A percentile compares a stretch with the other conserved stretches of the same genome.
Evolutionary conservation across 2,329 filamentous ascomycete species (phyloP).

Genomic region (Nigrospora osmanthi): DNA sequence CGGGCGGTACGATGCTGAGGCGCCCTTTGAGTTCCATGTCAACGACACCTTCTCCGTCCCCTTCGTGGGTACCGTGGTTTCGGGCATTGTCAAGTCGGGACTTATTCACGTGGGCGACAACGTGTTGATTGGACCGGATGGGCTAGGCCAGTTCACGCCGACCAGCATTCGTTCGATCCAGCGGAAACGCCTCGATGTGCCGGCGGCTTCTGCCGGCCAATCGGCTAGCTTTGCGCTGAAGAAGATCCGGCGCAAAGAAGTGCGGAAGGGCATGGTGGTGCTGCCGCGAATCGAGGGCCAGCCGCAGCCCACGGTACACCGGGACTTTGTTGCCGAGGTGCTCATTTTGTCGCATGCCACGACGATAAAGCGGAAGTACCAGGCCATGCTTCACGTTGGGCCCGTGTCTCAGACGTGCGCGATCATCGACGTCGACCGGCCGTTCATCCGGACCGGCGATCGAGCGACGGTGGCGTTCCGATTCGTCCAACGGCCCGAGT

Average conservation of each 20-base stretch:
- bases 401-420: slow-evolving; percentile 92
- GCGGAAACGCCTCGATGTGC: slow-evolving; percentile 83
- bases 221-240: slow-evolving; percentile 88
- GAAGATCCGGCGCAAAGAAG: slow-evolving; percentile 80
- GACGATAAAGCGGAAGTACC: slow-evolving; percentile 93
- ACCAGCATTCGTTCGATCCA: slow-evolving; percentile 91
- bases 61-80: slow-evolving; percentile 93
- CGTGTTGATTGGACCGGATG: slow-evolving; percentile 84
- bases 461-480: slow-evolving; percentile 90
- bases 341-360: slow-evolving; percentile 93
- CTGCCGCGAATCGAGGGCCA: slow-evolving; percentile 73
- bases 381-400: slow-evolving; percentile 96
- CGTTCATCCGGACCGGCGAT: slow-evolving; percentile 89
- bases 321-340: slow-evolving; percentile 78
- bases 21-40: slow-evolving; percentile 87
- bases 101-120: slow-evolving; percentile 86
- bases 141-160: slow-evolving; percentile 78
- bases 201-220: slow-evolving; percentile 83
- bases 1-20: slow-evolving; percentile 81
- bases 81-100: slow-evolving; percentile 82
- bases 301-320: slow-evolving; percentile 60
- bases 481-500: slow-evolving; percentile 92
- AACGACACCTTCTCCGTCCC: slow-evolving; percentile 98
- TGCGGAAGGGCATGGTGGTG: slow-evolving; percentile 97
- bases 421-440: slow-evolving; percentile 96